These are phyloP conservation scores for Colletotrichum incanum DNA, from an alignment of 2,329 filamentous ascomycete species.

Conservation along the genomic window DNA sequence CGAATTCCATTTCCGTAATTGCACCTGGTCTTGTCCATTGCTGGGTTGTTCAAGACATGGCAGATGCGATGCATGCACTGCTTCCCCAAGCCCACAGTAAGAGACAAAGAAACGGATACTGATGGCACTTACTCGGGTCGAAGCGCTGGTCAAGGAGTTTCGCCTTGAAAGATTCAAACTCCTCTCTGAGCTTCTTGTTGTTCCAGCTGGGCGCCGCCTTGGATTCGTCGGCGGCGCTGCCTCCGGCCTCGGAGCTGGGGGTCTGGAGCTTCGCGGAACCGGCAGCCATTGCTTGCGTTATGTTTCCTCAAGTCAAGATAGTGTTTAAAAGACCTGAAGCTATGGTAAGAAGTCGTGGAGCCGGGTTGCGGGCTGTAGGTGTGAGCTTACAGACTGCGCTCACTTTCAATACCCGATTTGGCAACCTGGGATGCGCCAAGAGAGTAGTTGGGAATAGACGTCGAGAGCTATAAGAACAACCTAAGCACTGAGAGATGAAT, in stretches of 20 bases:
- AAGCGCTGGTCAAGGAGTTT: conserved; percentile 63
- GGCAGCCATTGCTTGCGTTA: conserved; percentile 31
- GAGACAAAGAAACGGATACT: too few relatives aligned
- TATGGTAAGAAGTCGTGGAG: neutral
- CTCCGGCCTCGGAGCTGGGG: conserved; percentile 36
- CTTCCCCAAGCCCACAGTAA: neutral
- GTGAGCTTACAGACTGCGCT: neutral
- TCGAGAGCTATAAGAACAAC: neutral
- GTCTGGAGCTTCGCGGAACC: conserved; percentile 32
- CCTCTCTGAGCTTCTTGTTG: conserved; percentile 60
- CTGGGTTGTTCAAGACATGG: neutral
- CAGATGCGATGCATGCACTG: neutral
- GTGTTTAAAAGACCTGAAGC: neutral
- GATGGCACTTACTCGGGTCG: conserved; percentile 54
- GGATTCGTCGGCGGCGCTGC: conserved; percentile 46
- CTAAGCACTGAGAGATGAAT: neutral
- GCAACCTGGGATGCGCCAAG: neutral
- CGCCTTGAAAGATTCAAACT: conserved; percentile 56
- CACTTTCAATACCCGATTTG: neutral
- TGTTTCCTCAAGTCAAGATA: neutral
- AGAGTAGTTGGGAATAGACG: neutral
- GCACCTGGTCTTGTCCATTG: neutral
- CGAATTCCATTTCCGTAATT: neutral
- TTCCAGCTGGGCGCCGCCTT: conserved; percentile 48
- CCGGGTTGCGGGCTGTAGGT: neutral